Evolutionary conservation across 2,329 filamentous ascomycete species (phyloP).

Genomic region (Mollisia scopiformis): DNA sequence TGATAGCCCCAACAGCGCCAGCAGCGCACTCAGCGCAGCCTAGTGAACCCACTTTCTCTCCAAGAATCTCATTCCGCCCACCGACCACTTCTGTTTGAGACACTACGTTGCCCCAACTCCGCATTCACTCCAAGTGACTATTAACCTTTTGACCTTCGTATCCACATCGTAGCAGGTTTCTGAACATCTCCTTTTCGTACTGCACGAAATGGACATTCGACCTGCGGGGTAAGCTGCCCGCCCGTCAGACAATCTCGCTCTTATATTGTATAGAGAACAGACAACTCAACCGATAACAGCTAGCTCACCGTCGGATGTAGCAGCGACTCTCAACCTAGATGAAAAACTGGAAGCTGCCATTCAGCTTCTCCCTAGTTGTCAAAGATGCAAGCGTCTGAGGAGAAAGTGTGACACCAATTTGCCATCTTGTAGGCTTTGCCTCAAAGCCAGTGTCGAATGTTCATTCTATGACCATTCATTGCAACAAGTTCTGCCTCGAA

Average conservation of each 20-base stretch:
- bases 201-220: too few species aligned
- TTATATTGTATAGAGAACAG: neutral
- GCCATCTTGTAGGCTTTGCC: neutral
- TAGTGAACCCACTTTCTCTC: too few species aligned
- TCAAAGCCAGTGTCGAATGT: neutral
- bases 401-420: neutral
- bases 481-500: neutral
- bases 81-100: too few species aligned
- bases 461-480: neutral
- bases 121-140: too few species aligned
- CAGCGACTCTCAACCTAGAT: neutral
- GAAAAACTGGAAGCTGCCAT: neutral
- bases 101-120: too few species aligned
- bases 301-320: neutral
- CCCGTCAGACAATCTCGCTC: too few species aligned
- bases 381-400: neutral
- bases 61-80: too few species aligned
- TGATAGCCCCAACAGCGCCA: too few species aligned
- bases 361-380: neutral
- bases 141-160: neutral
- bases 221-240: neutral
- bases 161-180: too few species aligned
- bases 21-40: too few species aligned
- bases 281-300: neutral
- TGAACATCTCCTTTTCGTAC: too few species aligned